Base-by-base conservation (phyloP, 2,329 filamentous ascomycete species). In the Neobulgaria alba region DNA sequence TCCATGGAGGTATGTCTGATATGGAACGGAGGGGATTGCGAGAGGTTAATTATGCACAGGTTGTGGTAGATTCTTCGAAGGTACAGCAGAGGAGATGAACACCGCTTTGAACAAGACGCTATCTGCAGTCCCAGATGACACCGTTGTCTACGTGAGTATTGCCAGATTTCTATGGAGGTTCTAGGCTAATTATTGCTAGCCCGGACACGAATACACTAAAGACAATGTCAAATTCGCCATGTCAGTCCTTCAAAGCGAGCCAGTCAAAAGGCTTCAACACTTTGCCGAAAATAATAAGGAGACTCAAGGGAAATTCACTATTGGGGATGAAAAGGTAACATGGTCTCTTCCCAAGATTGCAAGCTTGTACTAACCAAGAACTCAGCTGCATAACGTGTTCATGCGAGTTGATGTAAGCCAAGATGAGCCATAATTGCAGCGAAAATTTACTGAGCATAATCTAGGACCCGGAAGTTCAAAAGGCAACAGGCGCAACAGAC, bases 171-270 rank as follows among this genome's bases (percentile, higher is more conserved):
- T 15, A 1, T 7, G 7, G 29, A 12, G 2, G 8, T 17, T 4
- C 14, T n/a, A 9, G 34, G 10, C 35, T 41, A 42, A 45, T 32
- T 53, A 26, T 47, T 16, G 48, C 7, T 12, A 90, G 82, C 89
- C 90, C 14, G 92, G 92, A 3, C 92, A 98, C 57, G 92, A 96
- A 63, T 98, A 98, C 67, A 98, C 92, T n/a, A 95, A 92, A 64
- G 75, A 82, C 38, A 98, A 98, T 58, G 87, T 92, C 56, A 87
- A 87, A 61, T 98, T 98, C 59, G 81, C 78, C 35, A 66, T 83
- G 44, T 82, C 81, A 2, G 82, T 96, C 12, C 67, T 82, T 41
- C 78, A 85, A 56, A 83, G 75, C 31, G 79, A 85, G 36, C 71
- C 85, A 0, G 77, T 95, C 48, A 79, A 84, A 69, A 83, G 80